These are phyloP conservation scores for Leccinum sublutescens DNA, from an alignment of 768 basidiomycete genomes.

Conservation along the genomic window DNA sequence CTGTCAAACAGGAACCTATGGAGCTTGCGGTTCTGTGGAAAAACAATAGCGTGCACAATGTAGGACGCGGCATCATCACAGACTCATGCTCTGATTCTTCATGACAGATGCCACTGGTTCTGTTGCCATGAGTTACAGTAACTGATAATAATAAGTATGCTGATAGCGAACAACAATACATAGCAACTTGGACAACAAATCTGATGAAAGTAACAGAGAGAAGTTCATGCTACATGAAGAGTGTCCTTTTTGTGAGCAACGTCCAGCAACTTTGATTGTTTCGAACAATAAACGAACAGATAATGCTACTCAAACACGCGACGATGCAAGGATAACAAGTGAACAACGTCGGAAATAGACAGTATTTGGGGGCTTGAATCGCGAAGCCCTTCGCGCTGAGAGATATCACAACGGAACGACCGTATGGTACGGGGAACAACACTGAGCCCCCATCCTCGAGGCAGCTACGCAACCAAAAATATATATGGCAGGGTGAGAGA, in stretches of 20 bases:
- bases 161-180: not conserved
- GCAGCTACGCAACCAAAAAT: conserved; percentile 30
- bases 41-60: not conserved
- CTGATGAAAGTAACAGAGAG: not conserved
- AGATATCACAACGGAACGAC: conserved; percentile 28
- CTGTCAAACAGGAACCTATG: too few species aligned
- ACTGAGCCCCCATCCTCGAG: conserved; percentile 6
- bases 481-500: conserved; percentile 29
- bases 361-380: conserved; percentile 40
- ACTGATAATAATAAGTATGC: not conserved
- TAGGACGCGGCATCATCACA: too few species aligned
- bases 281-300: not conserved
- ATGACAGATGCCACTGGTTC: not conserved
- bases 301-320: not conserved
- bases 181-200: not conserved
- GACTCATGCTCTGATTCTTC: too few species aligned
- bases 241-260: not conserved
- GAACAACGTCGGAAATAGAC: conserved; percentile 17
- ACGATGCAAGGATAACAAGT: not conserved
- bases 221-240: conserved; percentile 1
- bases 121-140: not conserved
- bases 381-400: conserved; percentile 52
- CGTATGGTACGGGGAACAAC: conserved; percentile 15
- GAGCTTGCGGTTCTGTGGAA: conserved; percentile 10
- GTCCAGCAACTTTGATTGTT: not conserved